Percentiles rank a stretch among this genome's conserved stretches.
Evolutionary conservation across 208 protist species (phyloP).

Genomic region (Leishmania arabica): DNA sequence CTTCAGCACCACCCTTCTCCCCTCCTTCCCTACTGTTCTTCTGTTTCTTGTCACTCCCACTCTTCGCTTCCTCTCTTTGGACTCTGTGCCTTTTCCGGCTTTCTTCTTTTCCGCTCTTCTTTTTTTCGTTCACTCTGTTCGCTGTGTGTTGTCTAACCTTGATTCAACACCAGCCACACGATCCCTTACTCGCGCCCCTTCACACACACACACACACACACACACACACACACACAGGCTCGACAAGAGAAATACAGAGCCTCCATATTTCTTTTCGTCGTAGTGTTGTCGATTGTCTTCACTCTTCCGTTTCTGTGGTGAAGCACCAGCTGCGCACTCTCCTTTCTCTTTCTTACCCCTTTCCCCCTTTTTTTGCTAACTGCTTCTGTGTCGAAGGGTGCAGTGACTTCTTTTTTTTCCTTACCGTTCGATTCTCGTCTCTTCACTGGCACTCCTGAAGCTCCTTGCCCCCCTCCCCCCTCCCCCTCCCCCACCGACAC

Average conservation of each 20-base stretch:
- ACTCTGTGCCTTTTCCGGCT: slow-evolving; percentile 11
- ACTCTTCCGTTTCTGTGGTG: not conserved
- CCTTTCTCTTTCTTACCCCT: not conserved
- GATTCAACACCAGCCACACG: not conserved
- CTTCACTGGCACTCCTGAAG: slow-evolving; percentile 5
- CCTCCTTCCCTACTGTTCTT: slow-evolving; percentile 11
- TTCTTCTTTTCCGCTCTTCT: slow-evolving; percentile 4
- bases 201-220: too few relatives aligned
- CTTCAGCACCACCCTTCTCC: not conserved
- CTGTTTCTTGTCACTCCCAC: not conserved
- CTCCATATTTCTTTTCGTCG: not conserved
- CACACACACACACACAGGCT: not conserved
- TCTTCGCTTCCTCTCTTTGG: slow-evolving; percentile 5
- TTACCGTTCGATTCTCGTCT: not conserved
- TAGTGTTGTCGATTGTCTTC: not conserved
- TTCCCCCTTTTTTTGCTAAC: not conserved
- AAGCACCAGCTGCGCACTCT: not conserved
- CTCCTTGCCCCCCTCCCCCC: not conserved
- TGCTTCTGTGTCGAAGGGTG: not conserved
- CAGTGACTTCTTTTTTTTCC: slow-evolving; percentile 5
- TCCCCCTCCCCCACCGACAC: too few relatives aligned
- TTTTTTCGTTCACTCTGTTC: not conserved
- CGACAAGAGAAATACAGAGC: not conserved
- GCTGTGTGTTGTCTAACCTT: not conserved
- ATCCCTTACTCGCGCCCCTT: not conserved